These are phyloP conservation scores for Hyaloscypha variabilis DNA, from an alignment of 495 filamentous ascomycete genomes.

Conservation along the genomic window DNA sequence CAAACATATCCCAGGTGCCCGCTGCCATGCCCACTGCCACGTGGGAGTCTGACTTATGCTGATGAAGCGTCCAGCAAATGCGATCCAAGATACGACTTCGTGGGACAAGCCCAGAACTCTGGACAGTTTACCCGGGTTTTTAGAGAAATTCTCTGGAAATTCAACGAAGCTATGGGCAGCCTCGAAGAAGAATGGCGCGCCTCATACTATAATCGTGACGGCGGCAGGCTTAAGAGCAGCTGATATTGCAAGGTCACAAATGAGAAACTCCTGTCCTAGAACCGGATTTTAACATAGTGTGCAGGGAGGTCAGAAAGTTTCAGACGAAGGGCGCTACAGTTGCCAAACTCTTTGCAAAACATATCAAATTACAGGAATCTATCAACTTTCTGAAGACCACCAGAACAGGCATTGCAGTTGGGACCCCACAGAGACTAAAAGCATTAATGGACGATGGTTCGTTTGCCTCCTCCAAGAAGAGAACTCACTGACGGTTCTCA, in stretches of 20 bases:
- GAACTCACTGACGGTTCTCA: constrained; percentile 23
- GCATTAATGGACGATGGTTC: constrained; percentile 81
- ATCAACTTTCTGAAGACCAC: constrained; percentile 71
- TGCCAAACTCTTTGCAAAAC: constrained; percentile 95
- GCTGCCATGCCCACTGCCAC: no score
- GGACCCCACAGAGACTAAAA: constrained; percentile 79
- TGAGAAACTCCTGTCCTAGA: not conserved
- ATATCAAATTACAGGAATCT: constrained; percentile 92
- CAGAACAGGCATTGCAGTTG: constrained; percentile 82
- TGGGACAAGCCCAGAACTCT: constrained; percentile 65
- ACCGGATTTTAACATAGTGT: constrained; percentile 1
- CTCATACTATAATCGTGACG: constrained; percentile 85
- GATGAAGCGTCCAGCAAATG: constrained; percentile 4
- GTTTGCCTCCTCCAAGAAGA: not conserved
- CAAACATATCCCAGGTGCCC: constrained; percentile 75
- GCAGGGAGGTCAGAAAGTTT: constrained; percentile 72
- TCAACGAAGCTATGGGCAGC: constrained; percentile 59
- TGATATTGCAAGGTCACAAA: constrained; percentile 66
- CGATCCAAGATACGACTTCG: constrained; percentile 69
- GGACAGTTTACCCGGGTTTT: constrained; percentile 73
- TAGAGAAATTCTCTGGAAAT: constrained; percentile 65
- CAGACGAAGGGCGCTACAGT: constrained; percentile 75
- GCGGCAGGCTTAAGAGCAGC: constrained; percentile 80
- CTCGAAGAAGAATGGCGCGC: constrained; percentile 70
- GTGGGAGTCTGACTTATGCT: not conserved